Evolutionary conservation across 2,329 filamentous ascomycete genomes (phyloP), one percentile per base, ranked within the genome.

Genomic region (Penicillium psychrosexuale): DNA sequence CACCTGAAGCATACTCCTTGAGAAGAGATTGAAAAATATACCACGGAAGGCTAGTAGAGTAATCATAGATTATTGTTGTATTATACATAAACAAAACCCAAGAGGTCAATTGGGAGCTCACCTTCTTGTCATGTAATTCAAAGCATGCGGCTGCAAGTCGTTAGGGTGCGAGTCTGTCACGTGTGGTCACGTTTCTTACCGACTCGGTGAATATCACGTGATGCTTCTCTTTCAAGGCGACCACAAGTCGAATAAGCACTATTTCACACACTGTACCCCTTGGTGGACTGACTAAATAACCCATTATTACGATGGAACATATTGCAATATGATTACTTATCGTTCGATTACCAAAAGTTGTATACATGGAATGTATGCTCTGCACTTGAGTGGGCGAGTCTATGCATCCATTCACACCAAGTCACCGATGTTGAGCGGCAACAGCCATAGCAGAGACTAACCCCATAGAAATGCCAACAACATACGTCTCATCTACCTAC

Each of bases 121-220:
- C 13, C n/a, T 13, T 17, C 19, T 13, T 17, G n/a, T n/a, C n/a
- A n/a, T n/a, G n/a, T n/a, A n/a, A n/a, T n/a, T n/a, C n/a, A n/a
- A n/a, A n/a, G n/a, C n/a, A n/a, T n/a, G 15, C 46, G 19, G n/a
- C 39, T 47, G 19, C n/a, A 24, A 47, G 38, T 40, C 37, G 8
- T 53, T 53, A 53, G 51, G 51, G 51, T 53, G 45, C n/a, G 17
- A 2, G 1, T 8, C 8, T 0, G 13, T 53, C 51, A 53, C 46
- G 51, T 53, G 51, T 3, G 8, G 12, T 47, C 42, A 30, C 27
- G 37, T 34, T 13, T 30, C 7, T 8, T 13, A 15, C 9, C 28
- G 1, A 13, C 3, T 24, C 2, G 8, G 30, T 48, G 22, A 9
- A 22, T 33, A 0, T 12, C 44, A 48, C 45, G 45, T 52, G 43